phyloP scores from a whole-genome alignment of 768 basidiomycete species.

The Rubroboletus satanas region DNA sequence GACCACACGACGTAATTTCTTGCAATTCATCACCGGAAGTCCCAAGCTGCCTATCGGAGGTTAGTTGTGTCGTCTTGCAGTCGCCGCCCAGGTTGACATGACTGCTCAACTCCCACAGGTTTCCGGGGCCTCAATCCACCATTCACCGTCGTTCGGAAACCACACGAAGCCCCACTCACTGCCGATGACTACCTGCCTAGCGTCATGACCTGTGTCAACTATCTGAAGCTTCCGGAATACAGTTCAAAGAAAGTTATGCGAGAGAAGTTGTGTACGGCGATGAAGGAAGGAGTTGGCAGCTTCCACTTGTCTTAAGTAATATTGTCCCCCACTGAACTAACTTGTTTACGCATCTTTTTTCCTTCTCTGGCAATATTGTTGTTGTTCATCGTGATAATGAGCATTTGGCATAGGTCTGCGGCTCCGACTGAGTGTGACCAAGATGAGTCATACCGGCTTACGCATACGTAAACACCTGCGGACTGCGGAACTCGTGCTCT shows the following conservation, averaged over 20 bases:
- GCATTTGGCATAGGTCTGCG: not conserved
- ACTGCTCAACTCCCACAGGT: slow-evolving; percentile 40
- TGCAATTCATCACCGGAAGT: slow-evolving; percentile 97
- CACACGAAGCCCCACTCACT: slow-evolving; percentile 84
- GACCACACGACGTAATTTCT: slow-evolving; percentile 73
- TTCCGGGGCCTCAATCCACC: slow-evolving; percentile 94
- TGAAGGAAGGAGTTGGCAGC: slow-evolving; percentile 91
- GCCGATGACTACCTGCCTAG: slow-evolving; percentile 95
- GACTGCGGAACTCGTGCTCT: slow-evolving; percentile 28
- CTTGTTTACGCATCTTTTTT: slow-evolving; percentile 20
- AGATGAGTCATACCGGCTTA: slow-evolving; percentile 8
- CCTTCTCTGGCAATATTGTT: slow-evolving; percentile 11
- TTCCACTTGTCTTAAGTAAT: slow-evolving; percentile 86
- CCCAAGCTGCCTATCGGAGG: slow-evolving; percentile 96
- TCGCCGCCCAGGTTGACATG: not conserved
- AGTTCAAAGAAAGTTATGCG: slow-evolving; percentile 81
- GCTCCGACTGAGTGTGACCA: not conserved
- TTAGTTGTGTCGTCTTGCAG: slow-evolving; percentile 34
- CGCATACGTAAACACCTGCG: not conserved
- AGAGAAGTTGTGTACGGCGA: slow-evolving; percentile 78
- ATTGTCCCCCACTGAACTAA: slow-evolving; percentile 19
- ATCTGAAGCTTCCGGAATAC: slow-evolving; percentile 94
- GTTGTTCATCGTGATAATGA: slow-evolving; percentile 9
- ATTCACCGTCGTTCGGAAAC: slow-evolving; percentile 95
- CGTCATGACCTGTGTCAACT: slow-evolving; percentile 99